These are phyloP conservation scores for Plasmodium berghei DNA, from an alignment of 169 alveolate species.

Conservation along the genomic window DNA sequence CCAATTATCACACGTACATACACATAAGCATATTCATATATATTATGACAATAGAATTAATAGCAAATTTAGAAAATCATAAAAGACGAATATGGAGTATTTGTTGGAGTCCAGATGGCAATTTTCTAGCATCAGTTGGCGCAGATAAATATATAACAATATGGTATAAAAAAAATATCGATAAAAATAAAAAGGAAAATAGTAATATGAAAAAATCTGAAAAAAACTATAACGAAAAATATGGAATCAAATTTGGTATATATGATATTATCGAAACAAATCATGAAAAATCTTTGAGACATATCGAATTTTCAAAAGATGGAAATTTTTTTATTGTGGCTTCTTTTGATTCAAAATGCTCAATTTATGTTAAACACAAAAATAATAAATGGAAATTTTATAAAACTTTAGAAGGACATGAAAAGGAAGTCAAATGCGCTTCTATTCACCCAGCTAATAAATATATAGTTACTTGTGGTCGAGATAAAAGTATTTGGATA, in stretches of 20 bases:
- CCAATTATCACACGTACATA: background rate
- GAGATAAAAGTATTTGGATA: constrained; percentile 86
- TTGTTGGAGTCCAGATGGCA: constrained; percentile 75
- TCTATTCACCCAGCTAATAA: constrained; percentile 79
- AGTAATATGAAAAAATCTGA: background rate
- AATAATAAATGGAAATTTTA: constrained; percentile 79
- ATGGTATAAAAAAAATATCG: constrained; percentile 41
- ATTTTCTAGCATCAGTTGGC: constrained; percentile 56
- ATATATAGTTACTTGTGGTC: constrained; percentile 85
- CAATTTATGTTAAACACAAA: constrained; percentile 40
- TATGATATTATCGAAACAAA: constrained; percentile 78
- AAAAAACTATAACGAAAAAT: constrained; percentile 1
- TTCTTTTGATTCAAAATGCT: constrained; percentile 84
- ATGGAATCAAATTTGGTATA: constrained; percentile 14
- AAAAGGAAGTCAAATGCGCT: constrained; percentile 86
- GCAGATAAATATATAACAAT: constrained; percentile 65
- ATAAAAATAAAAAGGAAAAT: constrained; percentile 9
- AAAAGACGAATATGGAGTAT: constrained; percentile 71
- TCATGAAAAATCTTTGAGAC: constrained; percentile 83
- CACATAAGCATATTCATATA: constrained; percentile 4
- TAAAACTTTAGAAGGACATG: constrained; percentile 84
- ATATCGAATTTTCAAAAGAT: constrained; percentile 80
- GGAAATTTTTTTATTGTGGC: constrained; percentile 84
- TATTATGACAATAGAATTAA: constrained; percentile 46
- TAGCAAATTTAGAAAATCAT: constrained; percentile 57